Conservation (phyloP, 2,329 filamentous ascomycete species). For the Aspergillus brasiliensis region DNA sequence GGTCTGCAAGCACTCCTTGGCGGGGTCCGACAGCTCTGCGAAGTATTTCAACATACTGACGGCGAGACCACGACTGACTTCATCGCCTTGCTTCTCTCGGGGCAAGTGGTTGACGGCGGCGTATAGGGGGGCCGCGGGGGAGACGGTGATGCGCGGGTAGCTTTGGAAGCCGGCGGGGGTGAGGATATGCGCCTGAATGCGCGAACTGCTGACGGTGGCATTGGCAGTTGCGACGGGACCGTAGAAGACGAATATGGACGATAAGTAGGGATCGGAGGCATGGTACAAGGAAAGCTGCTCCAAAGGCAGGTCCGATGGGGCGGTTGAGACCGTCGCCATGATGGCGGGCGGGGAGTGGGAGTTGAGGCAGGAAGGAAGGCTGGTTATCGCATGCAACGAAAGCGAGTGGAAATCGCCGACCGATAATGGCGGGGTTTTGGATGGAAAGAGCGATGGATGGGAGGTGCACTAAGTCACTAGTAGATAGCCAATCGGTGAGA, state of each 20-base stretch:
- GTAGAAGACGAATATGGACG: slow-evolving; percentile 84
- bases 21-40: slow-evolving; percentile 74
- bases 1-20: slow-evolving; percentile 69
- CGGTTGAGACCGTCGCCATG: slow-evolving; percentile 83
- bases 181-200: slow-evolving; percentile 92
- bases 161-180: slow-evolving; percentile 85
- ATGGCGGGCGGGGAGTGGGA: slow-evolving; percentile 28
- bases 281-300: slow-evolving; percentile 87
- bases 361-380: slow-evolving; percentile 7
- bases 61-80: slow-evolving; percentile 85
- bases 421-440: neutral
- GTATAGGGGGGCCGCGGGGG: slow-evolving; percentile 89
- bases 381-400: slow-evolving; percentile 13
- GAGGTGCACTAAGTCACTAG: neutral
- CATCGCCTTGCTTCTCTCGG: slow-evolving; percentile 92
- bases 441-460: slow-evolving; percentile 11
- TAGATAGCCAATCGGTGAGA: slow-evolving; percentile 2
- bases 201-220: slow-evolving; percentile 82
- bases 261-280: slow-evolving; percentile 79
- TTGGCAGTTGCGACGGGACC: slow-evolving; percentile 88
- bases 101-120: slow-evolving; percentile 86
- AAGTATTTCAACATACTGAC: slow-evolving; percentile 96
- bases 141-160: slow-evolving; percentile 88
- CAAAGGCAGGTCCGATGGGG: slow-evolving; percentile 73
- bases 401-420: neutral